Base-by-base conservation (phyloP, 352 stramenopile genomes). In the Phytophthora cactorum region DNA sequence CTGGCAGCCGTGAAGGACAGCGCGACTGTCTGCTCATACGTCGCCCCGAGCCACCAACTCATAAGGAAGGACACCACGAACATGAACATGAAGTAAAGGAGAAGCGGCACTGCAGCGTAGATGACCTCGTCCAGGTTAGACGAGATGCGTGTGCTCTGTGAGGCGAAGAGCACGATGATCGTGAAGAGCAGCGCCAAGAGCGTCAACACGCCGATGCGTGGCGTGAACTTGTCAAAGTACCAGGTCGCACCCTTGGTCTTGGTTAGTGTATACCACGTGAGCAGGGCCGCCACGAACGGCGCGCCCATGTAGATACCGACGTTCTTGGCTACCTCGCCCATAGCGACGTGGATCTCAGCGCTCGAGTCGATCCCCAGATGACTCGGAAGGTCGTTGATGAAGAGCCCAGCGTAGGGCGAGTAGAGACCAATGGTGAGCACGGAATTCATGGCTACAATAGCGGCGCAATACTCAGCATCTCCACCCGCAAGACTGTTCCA, bases 381-480 rank as follows among this genome's bases (percentile, higher is more conserved):
- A 15, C 34, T 57, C 4, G 83, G 77, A 2, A 92, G 74, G 22
- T 82, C 72, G 59, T 83, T 83, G 36, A 86, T 69, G 44, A 86
- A 78, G n/a, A 92, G 69, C 15, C 61, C 63, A 1, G 78, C 78
- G 46, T 81, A 89, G 1, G 80, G 84, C 27, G 79, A 84, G 75
- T 92, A 92, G 38, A 89, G 66, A 0, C 59, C 73, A 45, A 92
- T 85, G 38, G 86, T 81, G 54, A 90, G 39, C 15, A 92, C 53
- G 29, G 86, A 81, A 66, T 92, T 92, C 62, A 92, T 70, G 27
- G 82, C 79, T 22, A 92, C 80, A 62, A 90, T 88, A 10, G 81
- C 74, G 11, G 84, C 73, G 34, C 81, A 90, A 66, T 89, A 90
- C 63, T 85, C 81, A 17, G 72, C 74, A 52, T 92, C 78, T 38